Percentiles rank a stretch among this genome's conserved stretches.
Evolutionary conservation across 2,329 filamentous ascomycete genomes (phyloP).

Genomic region (Diaporthe vexans): DNA sequence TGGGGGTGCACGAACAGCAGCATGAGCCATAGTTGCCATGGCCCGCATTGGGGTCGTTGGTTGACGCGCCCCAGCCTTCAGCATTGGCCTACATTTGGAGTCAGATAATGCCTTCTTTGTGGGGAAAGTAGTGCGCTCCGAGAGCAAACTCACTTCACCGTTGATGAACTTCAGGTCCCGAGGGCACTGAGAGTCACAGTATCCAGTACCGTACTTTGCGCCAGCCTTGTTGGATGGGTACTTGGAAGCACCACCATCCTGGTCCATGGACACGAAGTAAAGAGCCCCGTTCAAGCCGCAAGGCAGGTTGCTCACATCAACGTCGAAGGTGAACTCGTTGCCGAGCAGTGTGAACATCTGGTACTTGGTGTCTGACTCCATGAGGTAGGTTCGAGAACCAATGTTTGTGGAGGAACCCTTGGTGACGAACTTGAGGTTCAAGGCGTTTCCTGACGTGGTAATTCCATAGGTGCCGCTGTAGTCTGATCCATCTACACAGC

Average conservation of each 20-base stretch:
- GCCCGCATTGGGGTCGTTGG: slow-evolving; percentile 66
- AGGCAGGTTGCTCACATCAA: slow-evolving; percentile 77
- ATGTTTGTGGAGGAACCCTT: slow-evolving; percentile 58
- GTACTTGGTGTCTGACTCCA: slow-evolving; percentile 73
- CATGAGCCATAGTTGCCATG: slow-evolving; percentile 65
- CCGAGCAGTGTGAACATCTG: slow-evolving; percentile 74
- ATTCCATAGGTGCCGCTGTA: slow-evolving; percentile 68
- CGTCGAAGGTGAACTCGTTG: slow-evolving; percentile 80
- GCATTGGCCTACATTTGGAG: slow-evolving; percentile 51
- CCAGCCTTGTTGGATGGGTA: slow-evolving; percentile 53
- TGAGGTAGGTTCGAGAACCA: slow-evolving; percentile 73
- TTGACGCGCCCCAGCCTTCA: slow-evolving; percentile 61
- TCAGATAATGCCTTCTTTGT: background rate
- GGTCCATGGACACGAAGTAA: slow-evolving; percentile 55
- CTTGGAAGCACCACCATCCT: slow-evolving; percentile 55
- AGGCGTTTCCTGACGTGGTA: slow-evolving; percentile 60
- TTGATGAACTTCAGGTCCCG: slow-evolving; percentile 58
- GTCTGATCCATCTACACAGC: slow-evolving; percentile 68
- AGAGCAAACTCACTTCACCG: slow-evolving; percentile 49
- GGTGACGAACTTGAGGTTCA: slow-evolving; percentile 64
- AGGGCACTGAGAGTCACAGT: slow-evolving; percentile 57
- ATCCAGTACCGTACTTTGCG: slow-evolving; percentile 64
- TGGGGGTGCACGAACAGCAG: slow-evolving; percentile 52
- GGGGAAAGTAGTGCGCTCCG: background rate
- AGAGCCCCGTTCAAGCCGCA: slow-evolving; percentile 77